phyloP scores from a whole-genome alignment of 108 stramenopile genomes.

The Pseudonitzschia delicatissima region DNA sequence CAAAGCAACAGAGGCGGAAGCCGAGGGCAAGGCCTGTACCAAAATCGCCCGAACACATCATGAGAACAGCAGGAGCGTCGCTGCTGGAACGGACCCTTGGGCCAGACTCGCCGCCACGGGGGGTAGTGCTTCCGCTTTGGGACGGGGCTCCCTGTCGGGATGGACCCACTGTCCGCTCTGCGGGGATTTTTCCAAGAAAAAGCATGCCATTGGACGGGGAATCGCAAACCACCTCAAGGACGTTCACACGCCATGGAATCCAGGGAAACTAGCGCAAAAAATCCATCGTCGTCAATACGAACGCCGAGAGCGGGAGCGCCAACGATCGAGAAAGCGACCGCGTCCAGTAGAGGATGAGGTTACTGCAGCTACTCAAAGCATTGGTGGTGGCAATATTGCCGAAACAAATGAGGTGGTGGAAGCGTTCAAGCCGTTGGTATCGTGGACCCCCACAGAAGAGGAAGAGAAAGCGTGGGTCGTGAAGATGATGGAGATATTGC shows the following conservation, averaged over 20 bases:
- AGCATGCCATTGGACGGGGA: conserved; percentile 72
- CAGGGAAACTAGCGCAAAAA: conserved; percentile 52
- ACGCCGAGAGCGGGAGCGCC: conserved; percentile 9
- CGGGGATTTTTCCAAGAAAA: conserved; percentile 34
- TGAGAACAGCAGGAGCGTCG: too few species aligned
- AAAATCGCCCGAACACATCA: too few species aligned
- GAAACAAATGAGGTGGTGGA: conserved; percentile 1
- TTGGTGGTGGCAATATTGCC: neutral
- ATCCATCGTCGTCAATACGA: conserved; percentile 34
- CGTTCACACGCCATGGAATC: conserved; percentile 86
- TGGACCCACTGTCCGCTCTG: conserved; percentile 64
- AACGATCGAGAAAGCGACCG: neutral
- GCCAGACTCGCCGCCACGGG: neutral
- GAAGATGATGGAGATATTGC: conserved; percentile 55
- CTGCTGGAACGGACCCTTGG: conserved; percentile 1
- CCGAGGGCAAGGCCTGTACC: too few species aligned
- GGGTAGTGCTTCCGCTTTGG: neutral
- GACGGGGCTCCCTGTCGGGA: conserved; percentile 14
- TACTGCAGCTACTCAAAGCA: neutral
- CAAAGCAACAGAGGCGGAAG: too few species aligned
- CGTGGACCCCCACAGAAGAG: conserved; percentile 54
- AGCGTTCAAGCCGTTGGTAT: neutral
- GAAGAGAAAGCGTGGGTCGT: conserved; percentile 61
- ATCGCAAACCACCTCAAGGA: conserved; percentile 77
- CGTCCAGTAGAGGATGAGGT: conserved; percentile 7